Evolutionary conservation across 2,329 filamentous ascomycete genomes (phyloP), one percentile per base, ranked within the genome.

Genomic region (Monosporascus sp.): DNA sequence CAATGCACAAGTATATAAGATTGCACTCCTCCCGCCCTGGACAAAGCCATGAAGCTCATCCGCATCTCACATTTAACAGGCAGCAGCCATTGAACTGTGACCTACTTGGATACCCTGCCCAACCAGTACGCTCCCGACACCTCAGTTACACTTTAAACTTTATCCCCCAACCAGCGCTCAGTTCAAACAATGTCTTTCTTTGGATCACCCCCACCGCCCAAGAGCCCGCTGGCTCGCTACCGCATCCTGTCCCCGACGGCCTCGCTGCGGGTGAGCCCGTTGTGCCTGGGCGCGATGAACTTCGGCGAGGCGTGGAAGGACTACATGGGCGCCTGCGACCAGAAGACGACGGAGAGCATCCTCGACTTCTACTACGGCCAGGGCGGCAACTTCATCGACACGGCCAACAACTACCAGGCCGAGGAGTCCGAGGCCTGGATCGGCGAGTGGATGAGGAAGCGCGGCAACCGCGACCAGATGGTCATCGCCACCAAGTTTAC

Each of bases 351-450:
- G 2, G 85, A 88, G 58, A 72, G 75, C 20, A 81, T 90, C 25
- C 75, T 90, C 8, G 85, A 90, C 62, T 82, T 79, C 63, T 89
- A 81, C 69, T 82, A 79, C 54, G 76, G 78, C 6, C 76, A 83
- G 46, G 67, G 79, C 53, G 87, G 87, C 24, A 90, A 90, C 70
- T 89, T 90, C 67, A 84, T 90, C 63, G 87, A 90, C 65, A 88
- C 84, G 0, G 63, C 84, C 54, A 87, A 83, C 70, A 85, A 84
- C 66, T 89, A 89, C 69, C 85, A 87, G 60, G 70, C 75, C 51
- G 75, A 74, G 55, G 76, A 88, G 65, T 81, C 81, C 1, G 86
- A 89, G 68, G 68, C 63, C 50, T 86, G 85, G 81, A 72, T 90
- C 52, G 87, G 87, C 37, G 83, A 87, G 59, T 90, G 86, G 85